Conservation (phyloP, 768 basidiomycete species). For the Lyophyllum shimeji region DNA sequence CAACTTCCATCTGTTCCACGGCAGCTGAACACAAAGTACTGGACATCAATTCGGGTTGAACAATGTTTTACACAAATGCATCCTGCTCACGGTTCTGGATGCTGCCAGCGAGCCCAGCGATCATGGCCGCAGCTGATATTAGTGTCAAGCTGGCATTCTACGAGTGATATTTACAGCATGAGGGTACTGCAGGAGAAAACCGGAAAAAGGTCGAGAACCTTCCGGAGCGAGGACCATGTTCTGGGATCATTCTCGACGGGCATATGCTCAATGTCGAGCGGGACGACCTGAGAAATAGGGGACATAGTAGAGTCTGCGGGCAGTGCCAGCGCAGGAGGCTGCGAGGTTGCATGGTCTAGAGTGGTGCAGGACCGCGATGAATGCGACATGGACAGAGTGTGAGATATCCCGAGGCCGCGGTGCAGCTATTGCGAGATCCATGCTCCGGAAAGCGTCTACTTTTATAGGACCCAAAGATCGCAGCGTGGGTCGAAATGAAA, state of each 20-base stretch:
- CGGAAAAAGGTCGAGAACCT: conserved; percentile 34
- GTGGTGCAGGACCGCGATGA: conserved; percentile 9
- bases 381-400: conserved; percentile 2
- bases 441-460: not conserved
- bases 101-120: conserved; percentile 56
- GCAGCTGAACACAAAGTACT: conserved; percentile 43
- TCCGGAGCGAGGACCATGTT: conserved; percentile 53
- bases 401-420: not conserved
- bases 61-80: not conserved
- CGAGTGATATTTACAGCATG: not conserved
- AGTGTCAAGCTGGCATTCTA: conserved; percentile 46
- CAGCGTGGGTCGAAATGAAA: not conserved
- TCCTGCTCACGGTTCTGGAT: conserved; percentile 61
- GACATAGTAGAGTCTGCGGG: conserved; percentile 3
- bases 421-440: not conserved
- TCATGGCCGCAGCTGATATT: conserved; percentile 53
- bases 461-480: conserved; percentile 11
- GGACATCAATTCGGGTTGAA: not conserved
- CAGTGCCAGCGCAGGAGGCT: not conserved
- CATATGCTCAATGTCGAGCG: conserved; percentile 49
- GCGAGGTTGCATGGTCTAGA: conserved; percentile 3
- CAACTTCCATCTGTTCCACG: conserved; percentile 54
- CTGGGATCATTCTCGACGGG: conserved; percentile 63
- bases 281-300: not conserved
- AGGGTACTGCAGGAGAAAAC: not conserved